Percentiles rank a stretch among this genome's conserved stretches.
These are phyloP conservation scores for Nothophytophthora sp. DNA, from an alignment of 352 stramenopile species.

Conservation along the genomic window DNA sequence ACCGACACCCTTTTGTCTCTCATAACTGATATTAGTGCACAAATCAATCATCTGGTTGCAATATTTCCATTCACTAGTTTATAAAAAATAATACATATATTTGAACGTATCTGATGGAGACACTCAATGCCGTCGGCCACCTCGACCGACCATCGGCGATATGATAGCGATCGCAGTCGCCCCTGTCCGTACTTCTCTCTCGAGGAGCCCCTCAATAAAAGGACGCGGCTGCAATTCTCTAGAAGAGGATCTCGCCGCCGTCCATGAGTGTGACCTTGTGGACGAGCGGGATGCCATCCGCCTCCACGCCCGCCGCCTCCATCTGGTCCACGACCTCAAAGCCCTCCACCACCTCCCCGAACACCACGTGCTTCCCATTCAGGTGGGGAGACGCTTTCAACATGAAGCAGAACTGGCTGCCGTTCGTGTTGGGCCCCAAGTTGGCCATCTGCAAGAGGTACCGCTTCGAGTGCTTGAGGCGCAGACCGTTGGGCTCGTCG, in stretches of 20 bases:
- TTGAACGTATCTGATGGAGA: too few species aligned
- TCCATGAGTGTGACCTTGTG: constrained; percentile 63
- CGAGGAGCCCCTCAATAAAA: too few species aligned
- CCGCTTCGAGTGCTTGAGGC: constrained; percentile 62
- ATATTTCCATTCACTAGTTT: too few species aligned
- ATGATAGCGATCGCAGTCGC: too few species aligned
- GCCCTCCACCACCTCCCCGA: constrained; percentile 64
- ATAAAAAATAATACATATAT: too few species aligned
- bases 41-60: too few species aligned
- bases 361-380: constrained; percentile 69
- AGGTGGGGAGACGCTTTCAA: constrained; percentile 49
- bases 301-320: constrained; percentile 47
- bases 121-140: too few species aligned
- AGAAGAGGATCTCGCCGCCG: constrained; percentile 51
- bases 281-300: constrained; percentile 44
- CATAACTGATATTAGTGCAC: too few species aligned
- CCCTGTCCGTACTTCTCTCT: too few species aligned
- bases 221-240: too few species aligned
- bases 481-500: constrained; percentile 92
- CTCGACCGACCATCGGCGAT: too few species aligned
- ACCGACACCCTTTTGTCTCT: too few species aligned
- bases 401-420: constrained; percentile 99
- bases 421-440: constrained; percentile 95
- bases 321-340: constrained; percentile 70
- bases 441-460: constrained; percentile 96